Percentiles rank a stretch among this genome's conserved stretches.
These are phyloP conservation scores for Trichoderma polysporum DNA, from an alignment of 2,329 filamentous ascomycete genomes.

Conservation along the genomic window DNA sequence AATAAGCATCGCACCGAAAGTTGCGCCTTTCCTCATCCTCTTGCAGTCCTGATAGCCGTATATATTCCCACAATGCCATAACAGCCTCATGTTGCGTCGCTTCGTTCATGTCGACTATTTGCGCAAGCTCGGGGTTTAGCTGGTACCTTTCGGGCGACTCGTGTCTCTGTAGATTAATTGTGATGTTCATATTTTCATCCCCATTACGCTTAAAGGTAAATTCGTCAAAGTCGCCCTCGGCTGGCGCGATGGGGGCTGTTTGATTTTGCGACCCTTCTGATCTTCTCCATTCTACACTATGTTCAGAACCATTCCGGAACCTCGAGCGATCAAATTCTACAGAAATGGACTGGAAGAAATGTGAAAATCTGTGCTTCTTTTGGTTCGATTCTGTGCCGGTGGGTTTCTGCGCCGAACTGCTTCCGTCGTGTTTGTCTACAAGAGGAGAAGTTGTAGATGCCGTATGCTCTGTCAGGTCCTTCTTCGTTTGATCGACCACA, in stretches of 20 bases:
- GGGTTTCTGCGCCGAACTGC: constrained; percentile 34
- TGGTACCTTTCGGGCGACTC: constrained; percentile 83
- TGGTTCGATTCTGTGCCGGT: constrained; percentile 38
- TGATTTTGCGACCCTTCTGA: constrained; percentile 58
- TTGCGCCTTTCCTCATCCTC: constrained; percentile 94
- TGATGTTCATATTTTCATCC: constrained; percentile 90
- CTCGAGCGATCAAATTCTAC: constrained; percentile 69
- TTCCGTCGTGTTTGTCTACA: constrained; percentile 31
- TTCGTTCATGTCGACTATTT: constrained; percentile 82
- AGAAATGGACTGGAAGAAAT: constrained; percentile 79
- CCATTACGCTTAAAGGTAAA: constrained; percentile 87
- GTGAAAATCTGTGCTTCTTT: constrained; percentile 61
- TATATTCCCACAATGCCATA: constrained; percentile 94
- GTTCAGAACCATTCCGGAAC: constrained; percentile 55
- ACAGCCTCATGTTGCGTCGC: constrained; percentile 85
- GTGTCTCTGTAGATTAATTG: constrained; percentile 79
- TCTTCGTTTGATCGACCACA: constrained; percentile 51
- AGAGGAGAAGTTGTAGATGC: constrained; percentile 39
- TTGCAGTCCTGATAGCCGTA: constrained; percentile 78
- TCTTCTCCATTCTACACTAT: constrained; percentile 82
- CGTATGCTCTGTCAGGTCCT: not conserved
- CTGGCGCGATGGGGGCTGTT: constrained; percentile 42
- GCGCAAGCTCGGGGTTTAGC: constrained; percentile 74
- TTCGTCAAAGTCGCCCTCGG: constrained; percentile 80
- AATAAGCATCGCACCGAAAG: constrained; percentile 82